Conservation (phyloP, 208 protist species). For the Naegleria gruberi region DNA sequence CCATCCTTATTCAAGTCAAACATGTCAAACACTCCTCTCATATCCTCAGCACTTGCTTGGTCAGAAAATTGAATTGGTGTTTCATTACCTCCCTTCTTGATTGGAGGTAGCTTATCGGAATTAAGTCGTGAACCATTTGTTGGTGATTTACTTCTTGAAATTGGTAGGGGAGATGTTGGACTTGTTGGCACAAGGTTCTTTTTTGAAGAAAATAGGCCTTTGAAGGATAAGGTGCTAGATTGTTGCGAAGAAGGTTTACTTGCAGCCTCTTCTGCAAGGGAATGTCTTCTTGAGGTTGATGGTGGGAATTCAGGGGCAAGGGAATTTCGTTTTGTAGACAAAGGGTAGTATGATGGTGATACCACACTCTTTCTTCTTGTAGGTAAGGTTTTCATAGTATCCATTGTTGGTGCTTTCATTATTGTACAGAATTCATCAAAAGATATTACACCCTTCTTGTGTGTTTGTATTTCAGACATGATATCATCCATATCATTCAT, state of each 20-base stretch:
- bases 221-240: too few relatives aligned
- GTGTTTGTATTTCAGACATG: slow-evolving; percentile 8
- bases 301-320: background rate
- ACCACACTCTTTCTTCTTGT: background rate
- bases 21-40: background rate
- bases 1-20: background rate
- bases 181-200: background rate
- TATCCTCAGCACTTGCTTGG: background rate
- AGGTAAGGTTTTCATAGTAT: background rate
- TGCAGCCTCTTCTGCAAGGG: background rate
- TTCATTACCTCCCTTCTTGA: background rate
- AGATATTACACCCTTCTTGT: background rate
- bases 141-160: background rate
- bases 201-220: background rate
- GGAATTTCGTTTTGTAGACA: background rate
- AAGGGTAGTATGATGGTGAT: background rate
- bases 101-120: background rate
- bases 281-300: background rate
- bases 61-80: background rate
- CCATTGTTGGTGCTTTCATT: background rate
- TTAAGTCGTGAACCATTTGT: too few relatives aligned
- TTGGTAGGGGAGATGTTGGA: background rate
- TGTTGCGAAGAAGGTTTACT: background rate
- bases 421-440: background rate
- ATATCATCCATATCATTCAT: slow-evolving; percentile 34